Base-by-base conservation (phyloP, 495 filamentous ascomycete genomes). In the Hyaloscypha finlandica region DNA sequence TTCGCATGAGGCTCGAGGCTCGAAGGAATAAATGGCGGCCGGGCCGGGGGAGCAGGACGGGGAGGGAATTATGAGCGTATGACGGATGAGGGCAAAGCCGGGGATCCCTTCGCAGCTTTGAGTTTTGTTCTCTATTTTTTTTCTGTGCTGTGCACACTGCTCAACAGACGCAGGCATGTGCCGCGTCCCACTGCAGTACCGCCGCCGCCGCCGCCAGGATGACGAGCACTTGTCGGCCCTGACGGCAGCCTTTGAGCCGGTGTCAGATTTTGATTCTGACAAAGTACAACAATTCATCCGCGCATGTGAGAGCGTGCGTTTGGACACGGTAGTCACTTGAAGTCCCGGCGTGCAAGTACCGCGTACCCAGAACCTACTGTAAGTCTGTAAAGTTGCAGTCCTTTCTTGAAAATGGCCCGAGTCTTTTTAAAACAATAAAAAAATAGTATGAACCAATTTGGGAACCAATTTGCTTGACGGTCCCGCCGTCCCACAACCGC, bases 161-260 rank as follows among this genome's bases (percentile, higher is more conserved):
- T 25, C 25, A 87, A 77, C 85, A 87, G 83, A 83, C 53, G 53
- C 22, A 56, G 53, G 29, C 53, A 56, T 56, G 53, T 56, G 53
- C 8, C 53, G 29, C 29, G 53, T 8, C 19, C 53, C 53, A 56
- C 53, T 56, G 53, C 25, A 25, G 25, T 25, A 25, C 53, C 53
- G 16, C 53, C 20, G 29, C 53, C 53, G 2, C 53, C 53, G 16
- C 53, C 20, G 29, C 53, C 53, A 56, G 53, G 53, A 29, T 56
- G 8, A 20, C 51, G 22, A 25, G 11, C 53, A 2, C 20, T 11
- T 31, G 6, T n/a, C 29, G 31, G 19, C 53, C 29, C 42, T 14
- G 9, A 4, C 42, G 16, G 53, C 19, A 6, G 8, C 9, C 53
- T 55, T 55, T 55, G 14, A 31, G 20, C 53, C 29, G 53, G 5